Base-by-base conservation (phyloP, 495 filamentous ascomycete genomes). In the Corynascus novoguineensis region DNA sequence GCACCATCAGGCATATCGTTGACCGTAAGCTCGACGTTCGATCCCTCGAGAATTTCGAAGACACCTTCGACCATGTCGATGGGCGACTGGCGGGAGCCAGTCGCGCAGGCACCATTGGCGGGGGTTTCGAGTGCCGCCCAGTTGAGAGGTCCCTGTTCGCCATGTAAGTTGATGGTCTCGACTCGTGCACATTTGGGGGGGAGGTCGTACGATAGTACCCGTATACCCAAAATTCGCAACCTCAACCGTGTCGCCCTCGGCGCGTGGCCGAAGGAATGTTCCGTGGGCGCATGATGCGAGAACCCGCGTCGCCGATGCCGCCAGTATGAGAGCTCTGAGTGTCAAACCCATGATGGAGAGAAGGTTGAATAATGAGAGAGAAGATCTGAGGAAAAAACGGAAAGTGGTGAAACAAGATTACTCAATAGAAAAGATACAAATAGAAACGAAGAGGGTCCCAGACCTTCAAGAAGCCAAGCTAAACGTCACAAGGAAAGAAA, bases 81-180 rank as follows among this genome's bases (percentile, higher is more conserved):
- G 34, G 85, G 85, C 1, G 85, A 86, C 64, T 88, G 85, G 15
- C 74, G 65, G 42, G 63, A 75, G 27, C 85, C 83, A 0, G 67
- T 72, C 31, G 76, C 73, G 66, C 85, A 88, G 17, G 64, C 50
- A 12, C 50, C 63, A 57, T 82, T 81, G 34, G 63, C 69, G 4
- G 70, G 67, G 10, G 44, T 41, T 42, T 73, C 69, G 17, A 88
- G 66, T 7, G 70, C 68, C 53, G 79, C 72, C 85, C 85, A 88
- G 60, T 78, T 73, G 49, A 85, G 56, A 15, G 85, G 83, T 0
- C 83, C 83, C 42, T 69, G 50, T 12, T 9, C 14, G 29, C 1
- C 25, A 3, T 53, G 54, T 62, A 19, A 55, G 52, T 29, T 22
- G 9, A n/a, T 0, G 10, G 7, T 10, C 10, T 24, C 24, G 15